These are phyloP conservation scores for Dillenia suffruticosa DNA, from an alignment of 164 flowering plant genomes.

Conservation along the genomic window DNA sequence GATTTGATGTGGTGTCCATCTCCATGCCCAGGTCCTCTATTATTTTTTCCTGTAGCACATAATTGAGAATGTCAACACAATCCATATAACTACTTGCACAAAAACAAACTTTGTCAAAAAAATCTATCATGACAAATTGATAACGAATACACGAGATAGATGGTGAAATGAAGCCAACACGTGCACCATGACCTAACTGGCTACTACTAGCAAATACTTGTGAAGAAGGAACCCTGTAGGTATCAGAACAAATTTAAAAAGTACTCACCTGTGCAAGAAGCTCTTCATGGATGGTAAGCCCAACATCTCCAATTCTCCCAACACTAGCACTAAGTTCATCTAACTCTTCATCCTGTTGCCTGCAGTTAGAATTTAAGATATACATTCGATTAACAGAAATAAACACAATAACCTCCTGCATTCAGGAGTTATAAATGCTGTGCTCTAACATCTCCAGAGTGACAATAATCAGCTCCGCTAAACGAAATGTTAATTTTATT, in stretches of 20 bases:
- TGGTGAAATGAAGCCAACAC: background rate
- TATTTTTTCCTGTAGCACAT: slow-evolving; percentile 61
- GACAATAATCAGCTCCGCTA: too few species aligned
- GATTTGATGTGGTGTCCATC: slow-evolving; percentile 81
- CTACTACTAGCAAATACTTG: background rate
- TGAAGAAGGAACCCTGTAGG: too few species aligned
- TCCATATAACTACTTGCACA: background rate
- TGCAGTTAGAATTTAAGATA: slow-evolving; percentile 19
- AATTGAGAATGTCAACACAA: background rate
- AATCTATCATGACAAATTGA: too few species aligned
- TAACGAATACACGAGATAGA: too few species aligned
- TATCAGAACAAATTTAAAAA: background rate
- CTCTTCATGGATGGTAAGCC: slow-evolving; percentile 98
- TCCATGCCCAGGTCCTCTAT: slow-evolving; percentile 68
- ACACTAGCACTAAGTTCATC: slow-evolving; percentile 95
- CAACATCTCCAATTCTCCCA: slow-evolving; percentile 85
- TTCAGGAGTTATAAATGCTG: too few species aligned
- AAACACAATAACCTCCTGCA: background rate
- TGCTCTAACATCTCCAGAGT: too few species aligned
- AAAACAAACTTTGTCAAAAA: background rate
- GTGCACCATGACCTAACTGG: background rate
- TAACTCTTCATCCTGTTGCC: slow-evolving; percentile 94
- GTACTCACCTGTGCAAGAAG: slow-evolving; percentile 73
- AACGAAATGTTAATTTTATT: too few species aligned
- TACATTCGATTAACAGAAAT: slow-evolving; percentile 1